Evolutionary conservation across 2,329 filamentous ascomycete genomes (phyloP).

Genomic region (Massarina eburnea): DNA sequence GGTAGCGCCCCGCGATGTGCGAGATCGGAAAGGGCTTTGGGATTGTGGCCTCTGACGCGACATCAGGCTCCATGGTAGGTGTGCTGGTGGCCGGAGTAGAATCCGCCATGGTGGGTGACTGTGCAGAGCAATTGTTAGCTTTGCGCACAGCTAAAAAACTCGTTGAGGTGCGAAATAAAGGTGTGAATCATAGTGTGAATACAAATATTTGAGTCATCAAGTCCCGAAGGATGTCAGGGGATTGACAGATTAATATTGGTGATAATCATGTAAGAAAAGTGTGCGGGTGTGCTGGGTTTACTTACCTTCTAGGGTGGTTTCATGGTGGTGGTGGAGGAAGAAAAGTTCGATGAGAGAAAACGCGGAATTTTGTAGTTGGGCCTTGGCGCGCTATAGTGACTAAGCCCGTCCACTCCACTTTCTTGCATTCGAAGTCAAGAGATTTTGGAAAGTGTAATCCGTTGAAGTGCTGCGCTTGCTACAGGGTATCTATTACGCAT

Average conservation of each 20-base stretch:
- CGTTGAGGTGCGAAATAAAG: constrained; percentile 9
- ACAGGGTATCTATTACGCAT: constrained; percentile 1
- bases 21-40: constrained; percentile 74
- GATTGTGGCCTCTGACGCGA: constrained; percentile 23
- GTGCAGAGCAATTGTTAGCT: constrained; percentile 5
- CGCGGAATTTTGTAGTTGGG: constrained; percentile 1
- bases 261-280: constrained; percentile 59
- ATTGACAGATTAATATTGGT: constrained; percentile 78
- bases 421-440: background rate
- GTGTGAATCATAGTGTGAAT: constrained; percentile 43
- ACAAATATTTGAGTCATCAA: constrained; percentile 52
- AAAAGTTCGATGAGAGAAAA: background rate
- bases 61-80: constrained; percentile 35
- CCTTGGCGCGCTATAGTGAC: constrained; percentile 5
- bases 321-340: constrained; percentile 23
- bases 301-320: constrained; percentile 41
- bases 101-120: constrained; percentile 2
- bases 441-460: background rate
- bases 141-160: constrained; percentile 1
- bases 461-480: background rate
- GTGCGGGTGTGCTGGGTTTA: background rate
- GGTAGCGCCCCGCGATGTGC: constrained; percentile 75
- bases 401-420: background rate
- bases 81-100: constrained; percentile 8
- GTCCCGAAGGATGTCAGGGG: constrained; percentile 65